Evolutionary conservation across 495 filamentous ascomycete genomes (phyloP).

Genomic region (Hyaloscypha variabilis): DNA sequence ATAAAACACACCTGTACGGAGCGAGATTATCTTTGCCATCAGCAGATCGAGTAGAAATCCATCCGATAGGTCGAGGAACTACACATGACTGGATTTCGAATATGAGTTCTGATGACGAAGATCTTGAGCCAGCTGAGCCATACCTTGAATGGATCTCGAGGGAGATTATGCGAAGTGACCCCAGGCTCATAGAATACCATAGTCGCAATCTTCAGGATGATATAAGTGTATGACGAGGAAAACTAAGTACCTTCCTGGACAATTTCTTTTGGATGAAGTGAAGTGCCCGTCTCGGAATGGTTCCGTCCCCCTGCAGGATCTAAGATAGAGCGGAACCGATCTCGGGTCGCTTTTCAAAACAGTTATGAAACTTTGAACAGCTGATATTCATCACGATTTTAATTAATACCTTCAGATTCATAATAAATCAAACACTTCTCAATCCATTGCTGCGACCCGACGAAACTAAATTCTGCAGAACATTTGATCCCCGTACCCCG

Average conservation of each 20-base stretch:
- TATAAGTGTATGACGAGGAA: not conserved
- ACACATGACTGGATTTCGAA: not conserved
- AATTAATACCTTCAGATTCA: too few species aligned
- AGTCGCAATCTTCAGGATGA: not conserved
- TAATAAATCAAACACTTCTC: too few species aligned
- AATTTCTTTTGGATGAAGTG: not conserved
- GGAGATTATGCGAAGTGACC: not conserved
- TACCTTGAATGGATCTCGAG: not conserved
- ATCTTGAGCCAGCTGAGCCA: not conserved
- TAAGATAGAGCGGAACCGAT: not conserved
- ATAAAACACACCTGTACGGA: conserved; percentile 47
- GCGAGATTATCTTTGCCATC: conserved; percentile 49
- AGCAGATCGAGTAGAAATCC: not conserved
- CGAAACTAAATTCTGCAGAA: too few species aligned
- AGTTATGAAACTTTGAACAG: not conserved
- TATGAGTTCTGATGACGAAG: not conserved
- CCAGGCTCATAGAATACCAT: not conserved
- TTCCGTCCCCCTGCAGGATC: not conserved
- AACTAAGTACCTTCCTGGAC: not conserved
- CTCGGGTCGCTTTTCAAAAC: not conserved
- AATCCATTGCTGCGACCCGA: too few species aligned
- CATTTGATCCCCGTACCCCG: too few species aligned
- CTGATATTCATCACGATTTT: too few species aligned
- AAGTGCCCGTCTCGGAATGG: not conserved
- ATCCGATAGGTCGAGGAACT: not conserved